phyloP scores from a whole-genome alignment of 83 land plant genomes.

The Isoetes engelmannii region DNA sequence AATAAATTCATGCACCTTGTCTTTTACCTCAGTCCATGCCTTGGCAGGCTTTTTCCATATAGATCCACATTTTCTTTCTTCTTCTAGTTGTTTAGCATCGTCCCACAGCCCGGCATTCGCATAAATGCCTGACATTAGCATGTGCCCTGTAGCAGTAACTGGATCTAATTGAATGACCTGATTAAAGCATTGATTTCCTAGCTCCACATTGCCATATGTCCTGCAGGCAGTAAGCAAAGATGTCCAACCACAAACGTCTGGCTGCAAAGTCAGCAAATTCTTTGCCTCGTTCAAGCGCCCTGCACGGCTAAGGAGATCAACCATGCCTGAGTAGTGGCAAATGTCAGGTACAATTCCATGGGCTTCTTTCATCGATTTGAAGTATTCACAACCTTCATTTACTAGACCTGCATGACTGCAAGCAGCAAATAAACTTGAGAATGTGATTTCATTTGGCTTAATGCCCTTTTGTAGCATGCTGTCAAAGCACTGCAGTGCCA shows the following conservation, averaged over 20 bases:
- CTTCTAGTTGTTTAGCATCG: slow-evolving; percentile 31
- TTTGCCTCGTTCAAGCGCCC: slow-evolving; percentile 34
- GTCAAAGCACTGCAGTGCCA: slow-evolving; percentile 25
- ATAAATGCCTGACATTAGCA: slow-evolving; percentile 46
- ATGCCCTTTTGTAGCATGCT: slow-evolving; percentile 27
- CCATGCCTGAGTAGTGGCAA: slow-evolving; percentile 46
- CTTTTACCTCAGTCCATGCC: slow-evolving; percentile 38
- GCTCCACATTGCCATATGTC: slow-evolving; percentile 36
- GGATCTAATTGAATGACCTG: slow-evolving; percentile 38
- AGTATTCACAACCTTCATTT: slow-evolving; percentile 29
- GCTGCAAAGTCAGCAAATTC: slow-evolving; percentile 35
- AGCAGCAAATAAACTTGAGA: slow-evolving; percentile 35
- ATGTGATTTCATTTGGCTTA: slow-evolving; percentile 36
- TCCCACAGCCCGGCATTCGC: slow-evolving; percentile 35
- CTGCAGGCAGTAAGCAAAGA: slow-evolving; percentile 46
- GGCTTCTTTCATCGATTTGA: slow-evolving; percentile 30
- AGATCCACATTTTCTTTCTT: slow-evolving; percentile 31
- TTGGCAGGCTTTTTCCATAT: slow-evolving; percentile 44
- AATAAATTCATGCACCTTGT: slow-evolving; percentile 34
- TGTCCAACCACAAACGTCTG: slow-evolving; percentile 43
- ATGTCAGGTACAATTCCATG: slow-evolving; percentile 31
- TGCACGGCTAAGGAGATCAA: slow-evolving; percentile 41
- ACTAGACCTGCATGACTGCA: slow-evolving; percentile 45
- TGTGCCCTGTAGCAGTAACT: slow-evolving; percentile 38
- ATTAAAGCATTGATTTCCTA: slow-evolving; percentile 32